Evolutionary conservation across 148 eudicot genomes (phyloP), one percentile per base, ranked within the genome.

Genomic region (Tetragonia tetragonoides): DNA sequence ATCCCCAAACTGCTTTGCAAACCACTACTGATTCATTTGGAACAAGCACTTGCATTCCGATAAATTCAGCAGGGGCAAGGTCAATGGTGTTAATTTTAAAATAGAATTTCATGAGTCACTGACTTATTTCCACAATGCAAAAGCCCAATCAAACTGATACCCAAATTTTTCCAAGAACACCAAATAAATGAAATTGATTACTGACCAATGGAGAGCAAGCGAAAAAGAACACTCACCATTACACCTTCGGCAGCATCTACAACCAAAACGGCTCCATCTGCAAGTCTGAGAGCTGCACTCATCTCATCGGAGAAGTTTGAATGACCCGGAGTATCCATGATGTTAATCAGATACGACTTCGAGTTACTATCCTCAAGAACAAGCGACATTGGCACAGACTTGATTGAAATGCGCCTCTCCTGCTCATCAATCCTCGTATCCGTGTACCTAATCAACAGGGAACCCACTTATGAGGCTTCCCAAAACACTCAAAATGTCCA

Each of bases 191-290:
- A 68, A 14, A 17, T 5, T 15, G 21, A 41, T 54, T 23, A 8
- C 3, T 17, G n/a, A 14, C 17, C 7, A 74, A 24, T 1, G 15
- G 18, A 10, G 12, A 12, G 16, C 66, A 74, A 72, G 7, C 53
- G 59, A 57, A 62, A 57, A 61, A 28, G 40, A 68, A 20, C 57
- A 69, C 82, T 88, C 76, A 96, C 98, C 99, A 96, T 87, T 21
- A 96, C 99, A 82, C 99, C 99, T 77, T 93, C 99, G 73, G 93
- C 99, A 51, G 99, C 99, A 89, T 96, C 99, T 23, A 96, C 98
- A 78, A 96, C 85, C 77, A 96, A 77, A 38, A 96, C 99, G 56
- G 97, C 99, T 61, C 99, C 99, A 87, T 96, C 99, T 54, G 99
- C 94, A 84, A 96, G 97, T 82, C 99, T 83, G 10, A 96, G 90